These are phyloP conservation scores for Blastocystis sp. DNA, from an alignment of 352 stramenopile genomes.

Conservation along the genomic window DNA sequence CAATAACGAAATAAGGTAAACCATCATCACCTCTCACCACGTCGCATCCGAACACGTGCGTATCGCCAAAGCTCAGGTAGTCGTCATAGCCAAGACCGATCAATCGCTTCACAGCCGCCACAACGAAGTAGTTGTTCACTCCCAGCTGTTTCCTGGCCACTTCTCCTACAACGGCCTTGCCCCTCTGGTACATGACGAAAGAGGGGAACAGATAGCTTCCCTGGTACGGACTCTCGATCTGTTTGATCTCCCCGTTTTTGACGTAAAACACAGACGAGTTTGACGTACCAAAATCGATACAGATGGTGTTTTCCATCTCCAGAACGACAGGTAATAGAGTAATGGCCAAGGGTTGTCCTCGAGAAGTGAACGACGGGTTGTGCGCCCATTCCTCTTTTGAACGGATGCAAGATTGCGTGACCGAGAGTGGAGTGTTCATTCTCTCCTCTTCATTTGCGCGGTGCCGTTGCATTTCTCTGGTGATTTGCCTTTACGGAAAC, in stretches of 20 bases:
- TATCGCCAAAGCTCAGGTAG: conserved; percentile 1
- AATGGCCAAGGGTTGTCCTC: no score
- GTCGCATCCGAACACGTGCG: conserved; percentile 50
- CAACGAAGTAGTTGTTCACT: not conserved
- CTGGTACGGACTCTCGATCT: not conserved
- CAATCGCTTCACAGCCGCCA: conserved; percentile 36
- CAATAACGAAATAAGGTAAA: conserved; percentile 41
- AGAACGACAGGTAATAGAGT: no score
- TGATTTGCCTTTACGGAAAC: no score
- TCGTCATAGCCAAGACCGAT: conserved; percentile 27
- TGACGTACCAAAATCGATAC: conserved; percentile 67
- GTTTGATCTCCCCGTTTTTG: not conserved
- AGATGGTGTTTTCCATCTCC: conserved; percentile 52
- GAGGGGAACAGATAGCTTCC: conserved; percentile 40
- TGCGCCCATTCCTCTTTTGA: no score
- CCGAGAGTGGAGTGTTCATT: no score
- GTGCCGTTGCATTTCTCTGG: no score
- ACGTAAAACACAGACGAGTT: conserved; percentile 26
- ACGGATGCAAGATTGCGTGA: no score
- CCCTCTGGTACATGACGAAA: conserved; percentile 21
- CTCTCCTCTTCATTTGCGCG: no score
- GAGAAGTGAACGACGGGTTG: no score
- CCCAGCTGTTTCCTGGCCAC: conserved; percentile 29
- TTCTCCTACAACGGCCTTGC: not conserved
- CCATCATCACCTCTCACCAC: conserved; percentile 45